Percentiles rank a stretch among this genome's conserved stretches.
phyloP scores from a whole-genome alignment of 2,329 filamentous ascomycete genomes.

The Knufia petricola region DNA sequence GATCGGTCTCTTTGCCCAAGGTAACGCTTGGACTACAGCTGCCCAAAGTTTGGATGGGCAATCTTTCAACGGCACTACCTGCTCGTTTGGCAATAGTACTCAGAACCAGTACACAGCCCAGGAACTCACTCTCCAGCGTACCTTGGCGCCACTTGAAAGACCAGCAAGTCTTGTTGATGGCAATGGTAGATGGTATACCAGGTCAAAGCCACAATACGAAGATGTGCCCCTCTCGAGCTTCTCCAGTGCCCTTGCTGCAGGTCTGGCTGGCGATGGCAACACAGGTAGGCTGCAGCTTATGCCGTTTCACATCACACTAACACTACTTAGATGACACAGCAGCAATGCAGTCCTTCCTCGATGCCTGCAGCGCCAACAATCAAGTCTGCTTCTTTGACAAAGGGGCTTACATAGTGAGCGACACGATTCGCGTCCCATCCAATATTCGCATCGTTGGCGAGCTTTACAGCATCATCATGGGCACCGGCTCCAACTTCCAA shows the following conservation, averaged over 20 bases:
- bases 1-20: constrained; percentile 62
- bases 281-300: constrained; percentile 32
- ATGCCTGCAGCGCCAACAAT: constrained; percentile 34
- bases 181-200: constrained; percentile 43
- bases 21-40: constrained; percentile 49
- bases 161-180: constrained; percentile 37
- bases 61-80: constrained; percentile 21
- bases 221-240: constrained; percentile 31
- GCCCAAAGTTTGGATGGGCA: constrained; percentile 16
- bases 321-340: constrained; percentile 44
- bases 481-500: constrained; percentile 25
- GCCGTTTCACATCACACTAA: too few species aligned
- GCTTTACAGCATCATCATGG: constrained; percentile 30
- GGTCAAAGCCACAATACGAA: constrained; percentile 48
- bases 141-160: constrained; percentile 37
- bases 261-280: constrained; percentile 44
- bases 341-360: constrained; percentile 49
- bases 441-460: constrained; percentile 53
- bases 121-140: constrained; percentile 43
- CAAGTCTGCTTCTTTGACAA: constrained; percentile 67
- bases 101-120: constrained; percentile 24
- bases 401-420: constrained; percentile 60
- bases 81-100: constrained; percentile 16
- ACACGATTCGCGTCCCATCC: constrained; percentile 58
- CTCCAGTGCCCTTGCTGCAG: constrained; percentile 34